These are phyloP conservation scores for Mucor plumbeus DNA, from an alignment of 371 early-diverging fungal genomes.

Conservation along the genomic window DNA sequence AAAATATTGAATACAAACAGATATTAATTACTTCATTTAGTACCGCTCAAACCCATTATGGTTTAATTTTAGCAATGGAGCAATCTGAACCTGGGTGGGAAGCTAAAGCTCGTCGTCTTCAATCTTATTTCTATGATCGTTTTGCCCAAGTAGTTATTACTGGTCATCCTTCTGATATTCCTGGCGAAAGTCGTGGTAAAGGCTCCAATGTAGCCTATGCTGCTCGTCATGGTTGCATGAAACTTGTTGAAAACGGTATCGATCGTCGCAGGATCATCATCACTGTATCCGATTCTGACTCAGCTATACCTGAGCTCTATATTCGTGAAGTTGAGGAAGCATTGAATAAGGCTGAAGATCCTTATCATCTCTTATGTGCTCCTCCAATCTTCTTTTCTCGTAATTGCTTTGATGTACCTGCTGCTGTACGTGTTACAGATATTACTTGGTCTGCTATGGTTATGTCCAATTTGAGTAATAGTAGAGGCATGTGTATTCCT, in stretches of 20 bases:
- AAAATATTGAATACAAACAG: background rate
- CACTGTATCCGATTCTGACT: conserved; percentile 59
- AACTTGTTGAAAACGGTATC: conserved; percentile 33
- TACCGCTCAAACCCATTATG: conserved; percentile 43
- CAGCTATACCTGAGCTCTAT: conserved; percentile 54
- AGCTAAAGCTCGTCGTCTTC: conserved; percentile 62
- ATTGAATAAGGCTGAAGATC: conserved; percentile 43
- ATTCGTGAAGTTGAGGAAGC: conserved; percentile 48
- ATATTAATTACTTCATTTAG: conserved; percentile 18
- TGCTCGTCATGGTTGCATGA: conserved; percentile 45
- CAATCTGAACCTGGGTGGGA: conserved; percentile 61
- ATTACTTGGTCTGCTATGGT: conserved; percentile 82
- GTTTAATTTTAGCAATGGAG: conserved; percentile 78
- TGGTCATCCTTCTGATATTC: conserved; percentile 68
- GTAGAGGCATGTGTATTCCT: conserved; percentile 69
- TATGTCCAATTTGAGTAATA: conserved; percentile 75
- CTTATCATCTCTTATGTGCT: conserved; percentile 61
- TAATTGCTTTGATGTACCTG: conserved; percentile 75
- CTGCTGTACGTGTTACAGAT: conserved; percentile 78
- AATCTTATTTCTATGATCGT: conserved; percentile 49
- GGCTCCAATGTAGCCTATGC: conserved; percentile 78
- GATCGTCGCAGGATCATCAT: conserved; percentile 60
- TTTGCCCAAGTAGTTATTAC: conserved; percentile 60
- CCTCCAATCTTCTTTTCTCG: conserved; percentile 81
- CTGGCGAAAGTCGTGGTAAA: conserved; percentile 79